Evolutionary conservation across 2,329 filamentous ascomycete genomes (phyloP).

Genomic region (Geosmithia putterillii): DNA sequence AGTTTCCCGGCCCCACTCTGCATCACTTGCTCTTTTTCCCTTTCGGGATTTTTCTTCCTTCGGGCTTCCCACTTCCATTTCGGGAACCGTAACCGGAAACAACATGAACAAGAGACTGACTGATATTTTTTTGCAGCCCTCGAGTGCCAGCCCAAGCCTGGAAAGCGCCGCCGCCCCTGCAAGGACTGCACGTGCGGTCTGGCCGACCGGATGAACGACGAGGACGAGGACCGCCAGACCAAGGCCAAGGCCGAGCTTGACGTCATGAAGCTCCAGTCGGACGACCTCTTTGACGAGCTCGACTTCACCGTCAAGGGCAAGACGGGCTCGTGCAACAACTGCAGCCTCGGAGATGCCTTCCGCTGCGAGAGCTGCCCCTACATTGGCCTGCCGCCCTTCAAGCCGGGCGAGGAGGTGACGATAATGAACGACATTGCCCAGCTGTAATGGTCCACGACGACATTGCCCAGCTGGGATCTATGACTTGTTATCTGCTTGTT

Average conservation of each 20-base stretch:
- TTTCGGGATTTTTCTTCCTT: too few species aligned
- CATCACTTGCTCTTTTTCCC: too few species aligned
- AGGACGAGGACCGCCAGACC: conserved; percentile 63
- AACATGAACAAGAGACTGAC: conserved; percentile 2
- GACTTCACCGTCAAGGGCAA: conserved; percentile 90
- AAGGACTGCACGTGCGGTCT: conserved; percentile 97
- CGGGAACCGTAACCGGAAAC: neutral
- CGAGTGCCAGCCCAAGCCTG: conserved; percentile 76
- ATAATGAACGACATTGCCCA: conserved; percentile 80
- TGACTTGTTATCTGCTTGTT: too few species aligned
- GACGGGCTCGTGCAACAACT: conserved; percentile 84
- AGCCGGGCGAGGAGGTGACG: conserved; percentile 88
- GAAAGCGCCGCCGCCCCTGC: conserved; percentile 84
- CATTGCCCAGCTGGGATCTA: too few species aligned
- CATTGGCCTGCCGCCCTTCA: conserved; percentile 88
- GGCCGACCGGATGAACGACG: conserved; percentile 71
- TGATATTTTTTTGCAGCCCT: conserved; percentile 37
- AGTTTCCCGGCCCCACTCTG: too few species aligned
- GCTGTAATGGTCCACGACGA: too few species aligned
- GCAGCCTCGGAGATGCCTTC: conserved; percentile 84
- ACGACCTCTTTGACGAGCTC: conserved; percentile 68
- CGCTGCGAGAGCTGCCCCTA: conserved; percentile 65
- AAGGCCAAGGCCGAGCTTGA: conserved; percentile 54
- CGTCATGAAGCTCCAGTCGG: conserved; percentile 56
- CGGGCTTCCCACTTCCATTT: too few species aligned